A percentile compares a stretch with the other conserved stretches of the same genome.
Conservation (phyloP, 2,329 filamentous ascomycete species). For the Trichoderma sp. region DNA sequence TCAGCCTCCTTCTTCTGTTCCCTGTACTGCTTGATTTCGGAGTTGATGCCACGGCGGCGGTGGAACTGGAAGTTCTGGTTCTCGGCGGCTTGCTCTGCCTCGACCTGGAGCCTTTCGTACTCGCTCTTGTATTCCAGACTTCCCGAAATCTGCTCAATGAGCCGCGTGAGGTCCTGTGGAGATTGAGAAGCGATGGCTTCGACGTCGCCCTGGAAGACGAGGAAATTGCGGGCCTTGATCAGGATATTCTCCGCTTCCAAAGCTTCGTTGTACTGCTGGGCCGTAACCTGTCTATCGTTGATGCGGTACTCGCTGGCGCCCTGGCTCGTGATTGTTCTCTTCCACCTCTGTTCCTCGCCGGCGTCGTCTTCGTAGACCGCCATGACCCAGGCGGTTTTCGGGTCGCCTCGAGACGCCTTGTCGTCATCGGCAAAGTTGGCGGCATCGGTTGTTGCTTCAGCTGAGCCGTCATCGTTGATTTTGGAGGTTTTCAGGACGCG, state of each 20-base stretch:
- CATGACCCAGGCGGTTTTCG: constrained; percentile 98
- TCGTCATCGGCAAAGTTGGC: constrained; percentile 66
- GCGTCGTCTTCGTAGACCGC: constrained; percentile 98
- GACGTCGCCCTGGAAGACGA: constrained; percentile 97
- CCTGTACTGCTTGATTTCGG: constrained; percentile 95
- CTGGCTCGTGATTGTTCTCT: constrained; percentile 84
- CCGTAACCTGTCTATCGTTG: constrained; percentile 86
- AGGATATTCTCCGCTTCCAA: constrained; percentile 93
- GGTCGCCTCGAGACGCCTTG: constrained; percentile 73
- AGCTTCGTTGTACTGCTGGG: constrained; percentile 89
- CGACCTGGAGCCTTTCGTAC: constrained; percentile 86
- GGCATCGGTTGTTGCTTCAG: constrained; percentile 60
- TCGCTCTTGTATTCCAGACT: constrained; percentile 93
- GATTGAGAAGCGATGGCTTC: constrained; percentile 96
- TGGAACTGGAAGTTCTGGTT: constrained; percentile 88
- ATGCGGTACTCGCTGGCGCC: constrained; percentile 96
- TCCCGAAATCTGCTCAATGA: constrained; percentile 97
- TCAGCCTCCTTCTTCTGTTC: constrained; percentile 97
- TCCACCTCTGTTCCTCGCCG: constrained; percentile 93
- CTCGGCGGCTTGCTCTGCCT: constrained; percentile 83
- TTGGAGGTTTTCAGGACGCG: constrained; percentile 89
- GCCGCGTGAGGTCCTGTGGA: constrained; percentile 84
- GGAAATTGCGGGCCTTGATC: constrained; percentile 96
- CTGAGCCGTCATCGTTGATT: constrained; percentile 88
- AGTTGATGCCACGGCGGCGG: constrained; percentile 89